Evolutionary conservation across 106 monocot genomes (phyloP).

Genomic region (Alisma plantagoaquatica): DNA sequence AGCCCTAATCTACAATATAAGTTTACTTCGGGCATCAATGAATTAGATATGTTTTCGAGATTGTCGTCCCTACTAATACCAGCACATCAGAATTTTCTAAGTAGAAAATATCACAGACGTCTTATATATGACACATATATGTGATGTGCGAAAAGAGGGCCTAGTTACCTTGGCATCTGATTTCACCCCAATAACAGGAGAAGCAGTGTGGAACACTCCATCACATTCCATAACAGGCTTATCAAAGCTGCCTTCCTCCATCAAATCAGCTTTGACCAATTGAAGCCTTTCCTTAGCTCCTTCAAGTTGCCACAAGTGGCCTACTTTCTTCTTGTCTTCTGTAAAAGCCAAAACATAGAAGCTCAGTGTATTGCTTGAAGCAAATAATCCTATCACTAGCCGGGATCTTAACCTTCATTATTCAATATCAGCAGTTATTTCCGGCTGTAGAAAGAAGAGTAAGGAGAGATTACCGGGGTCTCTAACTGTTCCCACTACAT

Average conservation of each 20-base stretch:
- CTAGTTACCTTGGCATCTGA: slow-evolving; percentile 52
- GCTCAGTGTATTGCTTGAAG: no score
- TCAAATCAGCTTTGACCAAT: slow-evolving; percentile 59
- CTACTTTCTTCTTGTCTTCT: slow-evolving; percentile 48
- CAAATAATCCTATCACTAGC: not conserved
- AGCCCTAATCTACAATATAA: no score
- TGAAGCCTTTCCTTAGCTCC: slow-evolving; percentile 73
- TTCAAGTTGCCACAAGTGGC: slow-evolving; percentile 61
- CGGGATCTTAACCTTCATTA: not conserved
- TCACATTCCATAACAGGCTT: slow-evolving; percentile 59
- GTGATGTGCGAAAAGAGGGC: no score
- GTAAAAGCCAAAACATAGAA: no score
- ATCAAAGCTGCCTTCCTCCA: slow-evolving; percentile 85
- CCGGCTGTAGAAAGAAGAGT: not conserved
- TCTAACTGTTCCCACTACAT: no score
- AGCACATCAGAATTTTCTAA: no score
- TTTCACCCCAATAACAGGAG: slow-evolving; percentile 37
- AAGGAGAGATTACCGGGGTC: slow-evolving; percentile 26
- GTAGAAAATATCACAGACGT: no score
- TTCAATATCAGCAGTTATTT: not conserved
- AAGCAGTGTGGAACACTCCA: slow-evolving; percentile 84
- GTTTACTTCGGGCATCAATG: no score
- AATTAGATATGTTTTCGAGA: no score
- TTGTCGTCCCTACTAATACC: no score
- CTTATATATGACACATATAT: no score